Conservation (phyloP, 2,329 filamentous ascomycete species). For the Talaromyces sp. region DNA sequence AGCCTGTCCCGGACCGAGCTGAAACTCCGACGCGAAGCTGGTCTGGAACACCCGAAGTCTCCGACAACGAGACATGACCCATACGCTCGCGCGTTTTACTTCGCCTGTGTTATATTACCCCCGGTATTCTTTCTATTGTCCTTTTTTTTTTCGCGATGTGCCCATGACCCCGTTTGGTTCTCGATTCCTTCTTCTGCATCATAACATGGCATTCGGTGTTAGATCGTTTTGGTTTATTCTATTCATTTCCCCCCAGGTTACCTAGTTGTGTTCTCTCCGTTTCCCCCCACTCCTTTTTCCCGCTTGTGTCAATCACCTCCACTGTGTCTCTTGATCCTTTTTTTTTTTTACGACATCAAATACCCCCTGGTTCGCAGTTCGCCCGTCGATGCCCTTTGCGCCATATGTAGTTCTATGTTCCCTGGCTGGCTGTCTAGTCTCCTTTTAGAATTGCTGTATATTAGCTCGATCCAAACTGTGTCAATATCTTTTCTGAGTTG, state of each 20-base stretch:
- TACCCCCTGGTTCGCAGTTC: constrained; percentile 22
- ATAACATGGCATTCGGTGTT: constrained; percentile 29
- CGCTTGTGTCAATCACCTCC: not conserved
- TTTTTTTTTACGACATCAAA: constrained; percentile 10
- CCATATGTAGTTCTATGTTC: constrained; percentile 21
- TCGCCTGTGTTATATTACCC: not conserved
- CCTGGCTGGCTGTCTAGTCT: constrained; percentile 12
- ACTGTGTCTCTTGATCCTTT: constrained; percentile 2
- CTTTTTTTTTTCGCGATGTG: constrained; percentile 22
- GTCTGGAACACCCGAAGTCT: constrained; percentile 32
- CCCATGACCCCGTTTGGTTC: constrained; percentile 28
- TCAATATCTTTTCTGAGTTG: not conserved
- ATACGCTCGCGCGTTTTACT: not conserved
- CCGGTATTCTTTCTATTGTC: constrained; percentile 8
- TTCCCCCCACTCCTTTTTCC: constrained; percentile 3
- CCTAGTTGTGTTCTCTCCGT: not conserved
- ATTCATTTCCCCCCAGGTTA: constrained; percentile 1
- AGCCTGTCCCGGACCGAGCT: constrained; percentile 28
- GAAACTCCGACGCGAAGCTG: constrained; percentile 31
- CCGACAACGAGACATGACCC: constrained; percentile 30
- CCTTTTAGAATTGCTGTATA: constrained; percentile 35
- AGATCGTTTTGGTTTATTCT: constrained; percentile 15
- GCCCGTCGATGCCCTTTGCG: constrained; percentile 14
- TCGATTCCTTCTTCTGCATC: constrained; percentile 24
- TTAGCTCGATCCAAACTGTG: constrained; percentile 21